Percentiles rank a stretch among this genome's conserved stretches.
These are phyloP conservation scores for Verticillium tricorpus DNA, from an alignment of 2,329 filamentous ascomycete genomes.

Conservation along the genomic window DNA sequence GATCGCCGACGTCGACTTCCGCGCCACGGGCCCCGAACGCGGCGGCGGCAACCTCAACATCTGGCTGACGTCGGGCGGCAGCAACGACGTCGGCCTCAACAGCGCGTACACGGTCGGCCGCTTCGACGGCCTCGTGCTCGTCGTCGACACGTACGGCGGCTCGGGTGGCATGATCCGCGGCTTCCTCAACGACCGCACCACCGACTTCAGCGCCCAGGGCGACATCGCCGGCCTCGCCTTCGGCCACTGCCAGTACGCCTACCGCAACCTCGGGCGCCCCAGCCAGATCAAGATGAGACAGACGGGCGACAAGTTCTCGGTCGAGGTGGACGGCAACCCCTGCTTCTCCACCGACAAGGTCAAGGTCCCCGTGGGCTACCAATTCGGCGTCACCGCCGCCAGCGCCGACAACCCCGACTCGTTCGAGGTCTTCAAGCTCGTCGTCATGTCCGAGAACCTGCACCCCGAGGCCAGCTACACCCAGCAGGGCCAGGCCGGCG, in stretches of 20 bases:
- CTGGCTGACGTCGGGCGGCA: conserved; percentile 76
- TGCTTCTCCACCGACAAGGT: conserved; percentile 86
- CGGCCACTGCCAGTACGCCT: conserved; percentile 84
- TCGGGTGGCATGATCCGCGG: conserved; percentile 76
- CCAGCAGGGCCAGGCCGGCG: conserved; percentile 10
- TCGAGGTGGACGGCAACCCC: conserved; percentile 71
- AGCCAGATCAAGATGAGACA: conserved; percentile 73
- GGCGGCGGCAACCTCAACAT: conserved; percentile 87
- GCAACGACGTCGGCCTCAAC: conserved; percentile 58
- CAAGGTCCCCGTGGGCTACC: conserved; percentile 72
- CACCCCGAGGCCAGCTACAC: conserved; percentile 23
- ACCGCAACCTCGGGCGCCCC: conserved; percentile 85
- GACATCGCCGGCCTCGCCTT: conserved; percentile 84
- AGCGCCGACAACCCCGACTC: conserved; percentile 90
- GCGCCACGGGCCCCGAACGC: conserved; percentile 78
- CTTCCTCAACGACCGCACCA: conserved; percentile 87
- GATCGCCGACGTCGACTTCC: conserved; percentile 81
- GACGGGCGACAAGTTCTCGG: conserved; percentile 61
- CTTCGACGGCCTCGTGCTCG: conserved; percentile 87
- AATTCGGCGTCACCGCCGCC: conserved; percentile 81
- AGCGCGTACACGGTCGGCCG: conserved; percentile 80
- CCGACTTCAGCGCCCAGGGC: conserved; percentile 71
- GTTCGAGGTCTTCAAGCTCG: conserved; percentile 87
- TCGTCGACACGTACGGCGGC: conserved; percentile 79
- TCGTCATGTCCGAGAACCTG: conserved; percentile 57